Percentiles rank a stretch among this genome's conserved stretches.
phyloP scores from a whole-genome alignment of 2,329 filamentous ascomycete genomes.

The Ophiostoma tasmaniense region DNA sequence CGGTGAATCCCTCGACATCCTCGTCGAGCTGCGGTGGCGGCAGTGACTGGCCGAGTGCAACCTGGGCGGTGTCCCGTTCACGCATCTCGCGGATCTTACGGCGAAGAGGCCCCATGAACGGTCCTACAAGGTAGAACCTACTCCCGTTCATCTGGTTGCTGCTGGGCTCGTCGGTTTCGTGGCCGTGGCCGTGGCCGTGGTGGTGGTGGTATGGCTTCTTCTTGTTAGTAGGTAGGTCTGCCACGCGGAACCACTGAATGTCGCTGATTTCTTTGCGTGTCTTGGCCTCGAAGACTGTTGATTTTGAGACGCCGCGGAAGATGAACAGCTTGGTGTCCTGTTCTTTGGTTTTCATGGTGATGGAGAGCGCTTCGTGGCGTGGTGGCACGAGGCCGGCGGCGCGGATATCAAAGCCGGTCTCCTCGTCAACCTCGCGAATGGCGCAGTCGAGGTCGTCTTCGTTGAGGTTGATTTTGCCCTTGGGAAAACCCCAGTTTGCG shows the following conservation, averaged over 20 bases:
- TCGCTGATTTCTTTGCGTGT: slow-evolving; percentile 97
- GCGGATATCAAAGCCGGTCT: slow-evolving; percentile 81
- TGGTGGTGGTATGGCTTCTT: slow-evolving; percentile 53
- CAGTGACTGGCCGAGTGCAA: not conserved
- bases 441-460: slow-evolving; percentile 92
- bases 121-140: slow-evolving; percentile 61
- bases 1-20: slow-evolving; percentile 49
- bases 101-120: slow-evolving; percentile 76
- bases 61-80: not conserved
- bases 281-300: slow-evolving; percentile 78
- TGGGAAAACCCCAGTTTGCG: slow-evolving; percentile 90
- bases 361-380: slow-evolving; percentile 48
- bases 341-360: slow-evolving; percentile 4
- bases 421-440: slow-evolving; percentile 87
- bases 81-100: slow-evolving; percentile 61
- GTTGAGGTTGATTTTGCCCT: slow-evolving; percentile 97
- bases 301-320: slow-evolving; percentile 78
- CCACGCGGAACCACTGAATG: slow-evolving; percentile 88
- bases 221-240: slow-evolving; percentile 74
- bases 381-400: slow-evolving; percentile 67
- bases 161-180: slow-evolving; percentile 49
- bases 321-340: slow-evolving; percentile 87
- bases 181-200: slow-evolving; percentile 38
- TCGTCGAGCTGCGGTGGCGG: slow-evolving; percentile 27
- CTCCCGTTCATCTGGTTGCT: slow-evolving; percentile 52